Percentiles rank a stretch among this genome's conserved stretches.
Conservation (phyloP, 2,329 filamentous ascomycete genomes). For the Claviceps purpurea region DNA sequence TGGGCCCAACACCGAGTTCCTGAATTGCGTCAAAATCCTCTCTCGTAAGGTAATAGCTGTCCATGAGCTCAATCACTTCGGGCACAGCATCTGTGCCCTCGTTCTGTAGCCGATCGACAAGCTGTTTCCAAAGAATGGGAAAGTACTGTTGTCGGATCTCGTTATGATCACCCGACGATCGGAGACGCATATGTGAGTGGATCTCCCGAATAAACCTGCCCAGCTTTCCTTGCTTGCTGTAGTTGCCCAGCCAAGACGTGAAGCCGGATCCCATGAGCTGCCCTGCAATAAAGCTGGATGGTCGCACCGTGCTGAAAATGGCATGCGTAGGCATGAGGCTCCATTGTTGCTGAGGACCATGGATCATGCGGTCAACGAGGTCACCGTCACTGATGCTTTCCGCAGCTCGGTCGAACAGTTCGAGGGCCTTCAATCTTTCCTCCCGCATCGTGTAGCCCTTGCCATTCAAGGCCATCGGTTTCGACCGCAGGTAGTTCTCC, state of each 20-base stretch:
- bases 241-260: slow-evolving; percentile 87
- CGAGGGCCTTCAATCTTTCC: slow-evolving; percentile 66
- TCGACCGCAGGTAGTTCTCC: slow-evolving; percentile 87
- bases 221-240: slow-evolving; percentile 72
- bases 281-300: slow-evolving; percentile 76
- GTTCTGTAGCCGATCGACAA: slow-evolving; percentile 58
- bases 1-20: slow-evolving; percentile 79
- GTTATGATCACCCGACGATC: slow-evolving; percentile 78
- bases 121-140: slow-evolving; percentile 71
- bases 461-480: slow-evolving; percentile 50
- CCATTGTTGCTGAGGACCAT: slow-evolving; percentile 96
- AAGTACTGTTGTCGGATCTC: slow-evolving; percentile 93
- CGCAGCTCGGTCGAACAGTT: slow-evolving; percentile 75
- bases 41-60: slow-evolving; percentile 86
- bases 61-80: slow-evolving; percentile 88
- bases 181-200: slow-evolving; percentile 91
- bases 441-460: slow-evolving; percentile 48
- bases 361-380: slow-evolving; percentile 93
- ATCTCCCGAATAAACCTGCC: slow-evolving; percentile 80
- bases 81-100: slow-evolving; percentile 74
- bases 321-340: slow-evolving; percentile 94
- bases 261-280: slow-evolving; percentile 64
- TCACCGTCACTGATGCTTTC: slow-evolving; percentile 97
- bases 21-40: slow-evolving; percentile 91
- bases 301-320: slow-evolving; percentile 85